Evolutionary conservation across 352 stramenopile genomes (phyloP), one percentile per base, ranked within the genome.

Genomic region (Thalassiosira mediterranea): DNA sequence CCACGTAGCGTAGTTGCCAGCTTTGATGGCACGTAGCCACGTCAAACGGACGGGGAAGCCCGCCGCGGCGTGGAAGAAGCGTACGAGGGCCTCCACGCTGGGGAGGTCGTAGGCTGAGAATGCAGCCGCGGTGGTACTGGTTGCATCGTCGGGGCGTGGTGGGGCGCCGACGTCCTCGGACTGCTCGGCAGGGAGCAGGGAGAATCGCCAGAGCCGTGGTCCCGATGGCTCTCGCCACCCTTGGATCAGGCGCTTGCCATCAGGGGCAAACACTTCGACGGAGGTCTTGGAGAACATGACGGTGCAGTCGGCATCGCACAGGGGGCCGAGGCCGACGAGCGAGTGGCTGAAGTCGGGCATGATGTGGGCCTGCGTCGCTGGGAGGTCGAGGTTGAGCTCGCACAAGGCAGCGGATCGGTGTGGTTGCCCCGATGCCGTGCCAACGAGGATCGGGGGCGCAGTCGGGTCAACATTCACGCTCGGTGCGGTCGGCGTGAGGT

Each of bases 31-130:
- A 5, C 19, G 5, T 7, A 53, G 10, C 52, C 34, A 79, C 26
- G 52, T 72, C 25, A 26, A 31, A 44, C 66, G 53, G 0, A 32
- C 42, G 32, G 69, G 52, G 31, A 57, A 67, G 0, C 60, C 53
- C 23, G 13, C 28, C 2, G 23, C 31, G 0, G 56, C 57, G 42
- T 76, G 66, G 2, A 58, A 28, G 13, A 19, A 69, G 8, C 28
- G 32, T 25, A 69, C 46, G 10, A 40, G 10, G 4, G 21, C 51
- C 28, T 11, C 11, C 13, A 21, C 15, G 11, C 17, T 57, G 0
- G 23, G 49, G 2, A 73, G 19, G 4, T 65, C 38, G 42, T 58
- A 73, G 23, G 58, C 28, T 8, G 7, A 13, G 34, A 42, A 42
- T 13, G 34, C 34, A n/a, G n/a, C n/a, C n/a, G n/a, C n/a, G n/a